phyloP scores from a whole-genome alignment of 2,329 filamentous ascomycete genomes.

The Emmonsiellopsis sp. region DNA sequence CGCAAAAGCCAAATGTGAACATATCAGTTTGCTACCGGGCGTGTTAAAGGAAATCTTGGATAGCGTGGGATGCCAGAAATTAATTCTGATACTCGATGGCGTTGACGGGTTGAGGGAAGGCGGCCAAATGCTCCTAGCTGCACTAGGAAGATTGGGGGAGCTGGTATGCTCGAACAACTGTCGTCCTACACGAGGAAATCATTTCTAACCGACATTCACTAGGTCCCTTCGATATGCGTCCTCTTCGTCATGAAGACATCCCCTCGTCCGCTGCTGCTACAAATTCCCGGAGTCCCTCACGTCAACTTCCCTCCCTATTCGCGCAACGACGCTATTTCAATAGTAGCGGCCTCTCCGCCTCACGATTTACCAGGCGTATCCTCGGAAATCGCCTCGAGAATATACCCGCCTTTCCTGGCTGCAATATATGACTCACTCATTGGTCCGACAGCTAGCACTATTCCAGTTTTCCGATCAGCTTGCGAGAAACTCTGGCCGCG shows the following conservation, averaged over 20 bases:
- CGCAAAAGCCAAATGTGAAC: slow-evolving; percentile 61
- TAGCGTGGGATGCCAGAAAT: slow-evolving; percentile 38
- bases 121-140: slow-evolving; percentile 67
- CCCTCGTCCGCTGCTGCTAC: slow-evolving; percentile 60
- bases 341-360: slow-evolving; percentile 53
- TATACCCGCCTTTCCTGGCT: slow-evolving; percentile 62
- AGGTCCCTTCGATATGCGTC: slow-evolving; percentile 72
- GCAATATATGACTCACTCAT: slow-evolving; percentile 82
- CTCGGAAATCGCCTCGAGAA: slow-evolving; percentile 19
- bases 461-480: slow-evolving; percentile 61
- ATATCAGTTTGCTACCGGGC: slow-evolving; percentile 64
- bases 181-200: background rate
- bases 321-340: slow-evolving; percentile 67
- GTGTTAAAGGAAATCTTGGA: slow-evolving; percentile 49
- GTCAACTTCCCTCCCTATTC: slow-evolving; percentile 78
- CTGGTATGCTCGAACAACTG: slow-evolving; percentile 47
- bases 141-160: slow-evolving; percentile 72
- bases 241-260: slow-evolving; percentile 65
- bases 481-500: slow-evolving; percentile 73
- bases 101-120: slow-evolving; percentile 79
- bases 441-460: slow-evolving; percentile 69
- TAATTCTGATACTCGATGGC: slow-evolving; percentile 78
- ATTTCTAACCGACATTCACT: background rate
- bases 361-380: slow-evolving; percentile 26
- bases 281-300: slow-evolving; percentile 61